phyloP scores from a whole-genome alignment of 805 yeast genomes.

The Crinitomyces ghanaensis region DNA sequence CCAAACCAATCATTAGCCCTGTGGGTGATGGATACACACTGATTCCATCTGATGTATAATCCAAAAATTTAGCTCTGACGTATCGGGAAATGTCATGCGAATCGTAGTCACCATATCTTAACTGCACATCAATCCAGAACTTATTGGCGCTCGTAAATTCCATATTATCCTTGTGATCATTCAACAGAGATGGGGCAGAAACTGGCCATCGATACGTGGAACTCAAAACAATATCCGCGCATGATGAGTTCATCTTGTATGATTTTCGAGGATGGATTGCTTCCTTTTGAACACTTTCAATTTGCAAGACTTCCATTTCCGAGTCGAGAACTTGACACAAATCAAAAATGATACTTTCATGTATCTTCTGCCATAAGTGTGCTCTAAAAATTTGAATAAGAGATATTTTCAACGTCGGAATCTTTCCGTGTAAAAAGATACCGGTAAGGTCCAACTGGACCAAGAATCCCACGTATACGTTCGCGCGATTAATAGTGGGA shows the following conservation, averaged over 20 bases:
- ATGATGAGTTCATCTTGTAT: constrained; percentile 90
- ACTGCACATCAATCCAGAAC: constrained; percentile 91
- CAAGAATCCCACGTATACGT: constrained; percentile 93
- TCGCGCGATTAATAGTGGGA: constrained; percentile 95
- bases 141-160: constrained; percentile 46
- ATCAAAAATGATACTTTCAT: constrained; percentile 89
- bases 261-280: constrained; percentile 96
- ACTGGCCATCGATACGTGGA: constrained; percentile 77
- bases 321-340: constrained; percentile 84
- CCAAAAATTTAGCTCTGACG: constrained; percentile 83
- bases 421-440: constrained; percentile 92
- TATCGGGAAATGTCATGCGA: constrained; percentile 94
- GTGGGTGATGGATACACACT: constrained; percentile 88
- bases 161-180: constrained; percentile 56
- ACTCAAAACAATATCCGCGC: constrained; percentile 76
- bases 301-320: constrained; percentile 70
- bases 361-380: constrained; percentile 98
- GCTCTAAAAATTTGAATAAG: constrained; percentile 94
- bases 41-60: constrained; percentile 78
- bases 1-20: constrained; percentile 83
- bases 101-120: constrained; percentile 94
- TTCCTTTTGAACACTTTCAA: constrained; percentile 79
- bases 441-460: constrained; percentile 96
- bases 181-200: constrained; percentile 60
- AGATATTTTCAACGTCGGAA: constrained; percentile 92